These are phyloP conservation scores for Sporothrix sp. DNA, from an alignment of 2,329 filamentous ascomycete species.

Conservation along the genomic window DNA sequence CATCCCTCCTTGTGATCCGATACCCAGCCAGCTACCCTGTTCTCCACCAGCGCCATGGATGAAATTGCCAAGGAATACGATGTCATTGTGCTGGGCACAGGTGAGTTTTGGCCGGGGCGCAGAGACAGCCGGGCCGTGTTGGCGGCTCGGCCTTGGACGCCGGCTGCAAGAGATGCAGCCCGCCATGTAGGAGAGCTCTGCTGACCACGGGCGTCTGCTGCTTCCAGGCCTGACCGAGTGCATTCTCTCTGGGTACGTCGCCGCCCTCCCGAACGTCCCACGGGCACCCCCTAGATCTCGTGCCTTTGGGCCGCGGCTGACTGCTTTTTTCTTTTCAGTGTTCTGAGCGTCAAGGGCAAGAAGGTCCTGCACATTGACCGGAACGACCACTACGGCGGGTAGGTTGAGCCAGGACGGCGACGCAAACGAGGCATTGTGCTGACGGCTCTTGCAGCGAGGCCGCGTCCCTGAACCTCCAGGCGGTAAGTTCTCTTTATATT, in stretches of 20 bases:
- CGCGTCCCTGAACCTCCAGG: constrained; percentile 92
- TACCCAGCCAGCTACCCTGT: background rate
- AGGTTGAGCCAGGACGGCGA: constrained; percentile 29
- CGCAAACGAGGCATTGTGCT: constrained; percentile 8
- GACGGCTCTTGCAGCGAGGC: constrained; percentile 56
- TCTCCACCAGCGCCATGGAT: constrained; percentile 57
- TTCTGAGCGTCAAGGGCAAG: constrained; percentile 96
- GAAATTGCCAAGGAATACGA: constrained; percentile 98
- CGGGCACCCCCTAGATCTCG: background rate
- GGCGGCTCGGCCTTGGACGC: too few species aligned
- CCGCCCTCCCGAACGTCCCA: background rate
- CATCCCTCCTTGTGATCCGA: background rate
- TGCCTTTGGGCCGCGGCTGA: background rate
- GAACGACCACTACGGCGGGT: constrained; percentile 98
- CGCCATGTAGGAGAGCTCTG: background rate
- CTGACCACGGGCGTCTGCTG: background rate
- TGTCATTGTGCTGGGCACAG: constrained; percentile 95
- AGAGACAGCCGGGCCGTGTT: too few species aligned
- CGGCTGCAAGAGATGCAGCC: too few species aligned
- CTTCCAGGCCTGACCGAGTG: constrained; percentile 85
- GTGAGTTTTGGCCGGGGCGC: constrained; percentile 49
- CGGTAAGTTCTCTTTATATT: constrained; percentile 53
- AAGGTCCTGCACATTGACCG: constrained; percentile 98
- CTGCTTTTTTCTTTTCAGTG: constrained; percentile 42
- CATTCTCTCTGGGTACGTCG: constrained; percentile 77